These are phyloP conservation scores for Hyaloscypha bicolor DNA, from an alignment of 495 filamentous ascomycete species.

Conservation along the genomic window DNA sequence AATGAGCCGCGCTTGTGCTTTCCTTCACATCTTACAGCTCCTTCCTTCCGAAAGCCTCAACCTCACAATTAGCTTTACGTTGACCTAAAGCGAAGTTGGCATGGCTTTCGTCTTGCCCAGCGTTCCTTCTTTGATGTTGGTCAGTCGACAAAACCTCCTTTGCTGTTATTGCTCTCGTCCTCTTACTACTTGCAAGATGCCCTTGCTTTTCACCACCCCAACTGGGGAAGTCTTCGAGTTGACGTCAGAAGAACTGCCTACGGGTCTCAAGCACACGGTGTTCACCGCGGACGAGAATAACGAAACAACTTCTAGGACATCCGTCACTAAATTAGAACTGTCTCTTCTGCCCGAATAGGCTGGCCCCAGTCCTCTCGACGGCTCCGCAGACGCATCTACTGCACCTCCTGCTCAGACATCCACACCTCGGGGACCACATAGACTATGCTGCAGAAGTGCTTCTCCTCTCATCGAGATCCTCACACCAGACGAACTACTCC, in stretches of 20 bases:
- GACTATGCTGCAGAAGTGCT: conserved; percentile 7
- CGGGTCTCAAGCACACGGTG: background rate
- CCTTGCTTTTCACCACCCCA: background rate
- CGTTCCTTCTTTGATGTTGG: background rate
- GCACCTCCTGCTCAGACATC: background rate
- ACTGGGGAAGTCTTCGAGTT: conserved; percentile 1
- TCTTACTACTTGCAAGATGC: background rate
- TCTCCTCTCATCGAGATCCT: conserved; percentile 12
- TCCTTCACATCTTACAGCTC: background rate
- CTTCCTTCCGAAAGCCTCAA: background rate
- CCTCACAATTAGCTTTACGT: background rate
- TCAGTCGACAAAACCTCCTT: background rate
- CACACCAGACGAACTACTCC: background rate
- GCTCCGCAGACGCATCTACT: background rate
- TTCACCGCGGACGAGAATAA: no score
- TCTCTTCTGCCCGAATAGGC: background rate
- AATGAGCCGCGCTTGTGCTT: no score
- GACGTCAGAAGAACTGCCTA: background rate
- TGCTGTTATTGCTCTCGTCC: background rate
- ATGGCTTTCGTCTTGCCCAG: no score
- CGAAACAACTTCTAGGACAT: background rate
- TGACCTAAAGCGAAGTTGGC: background rate
- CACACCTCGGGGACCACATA: background rate
- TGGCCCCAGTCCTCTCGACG: background rate
- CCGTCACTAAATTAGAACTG: background rate